Base-by-base conservation (phyloP, 1,139 yeast genomes). In the Diutina catenulata region DNA sequence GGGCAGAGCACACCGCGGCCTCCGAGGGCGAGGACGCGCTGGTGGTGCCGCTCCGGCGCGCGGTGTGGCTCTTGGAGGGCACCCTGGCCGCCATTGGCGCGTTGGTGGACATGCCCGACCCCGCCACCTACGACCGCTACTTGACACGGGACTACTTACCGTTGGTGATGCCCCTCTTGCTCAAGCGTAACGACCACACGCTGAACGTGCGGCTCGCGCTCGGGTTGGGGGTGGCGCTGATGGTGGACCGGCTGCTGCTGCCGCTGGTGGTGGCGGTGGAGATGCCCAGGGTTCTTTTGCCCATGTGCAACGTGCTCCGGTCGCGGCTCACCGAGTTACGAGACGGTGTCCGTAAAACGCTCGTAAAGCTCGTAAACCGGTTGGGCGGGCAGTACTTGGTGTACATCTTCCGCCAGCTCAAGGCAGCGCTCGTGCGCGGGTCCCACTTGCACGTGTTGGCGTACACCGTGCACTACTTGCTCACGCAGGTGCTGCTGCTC, bases 391-490 rank as follows among this genome's bases (percentile, higher is more conserved):
- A 60, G 31, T 88, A 87, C 53, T 63, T 91, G 42, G 68, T 70
- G 41, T 86, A 86, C 50, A 73, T 91, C 41, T 59, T 91, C 25
- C 73, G 73, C 43, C 97, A 91, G 53, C 68, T 93, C 51, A 78
- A 74, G 45, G 60, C 80, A 18, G 93, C 97, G 0, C 65, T 91
- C 41, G 70, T 81, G 7, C 71, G 94, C 50, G 98, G 98, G 32
- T 84, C 95, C 7, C 98, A 93, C 54, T 74, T 87, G 40, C 99
- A 93, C 58, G 88, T 93, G 42, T 71, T 93, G 51, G 87, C 96
- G 51, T 91, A 67, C 57, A 84, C 96, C 0, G 74, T 84, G 10
- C 95, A 91, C 55, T 66, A 77, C 36, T 60, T 91, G 35, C 59
- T 31, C 18, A 31, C 35, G 2, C 35, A 91, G 40, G 71, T 71